A percentile compares a stretch with the other conserved stretches of the same genome.
phyloP scores from a whole-genome alignment of 1,139 yeast species.

The Pichia sp. region DNA sequence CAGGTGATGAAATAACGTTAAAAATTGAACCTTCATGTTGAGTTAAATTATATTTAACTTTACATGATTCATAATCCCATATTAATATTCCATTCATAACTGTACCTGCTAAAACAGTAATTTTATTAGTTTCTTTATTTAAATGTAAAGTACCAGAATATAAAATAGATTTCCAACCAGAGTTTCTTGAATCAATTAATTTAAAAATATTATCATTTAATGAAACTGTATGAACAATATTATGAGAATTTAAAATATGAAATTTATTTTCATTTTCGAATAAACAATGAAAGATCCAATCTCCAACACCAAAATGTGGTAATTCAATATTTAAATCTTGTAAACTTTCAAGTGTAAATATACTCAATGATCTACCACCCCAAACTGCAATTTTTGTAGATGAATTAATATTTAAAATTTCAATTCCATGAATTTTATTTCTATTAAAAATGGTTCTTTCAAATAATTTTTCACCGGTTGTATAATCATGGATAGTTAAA shows the following conservation, averaged over 20 bases:
- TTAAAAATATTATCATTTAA: conserved; percentile 23
- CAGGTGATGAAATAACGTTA: conserved; percentile 58
- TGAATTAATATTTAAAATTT: conserved; percentile 30
- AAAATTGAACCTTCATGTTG: conserved; percentile 92
- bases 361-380: conserved; percentile 69
- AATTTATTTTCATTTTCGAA: conserved; percentile 37
- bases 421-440: conserved; percentile 77
- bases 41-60: conserved; percentile 48
- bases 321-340: conserved; percentile 15
- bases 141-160: conserved; percentile 72
- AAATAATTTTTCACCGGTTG: conserved; percentile 35
- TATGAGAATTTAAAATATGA: conserved; percentile 74
- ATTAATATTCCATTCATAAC: conserved; percentile 82
- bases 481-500: conserved; percentile 48
- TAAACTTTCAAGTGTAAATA: conserved; percentile 34
- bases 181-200: conserved; percentile 40
- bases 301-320: conserved; percentile 51
- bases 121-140: conserved; percentile 34
- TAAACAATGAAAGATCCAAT: conserved; percentile 69
- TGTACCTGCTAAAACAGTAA: conserved; percentile 78
- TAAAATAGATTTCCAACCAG: conserved; percentile 73
- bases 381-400: conserved; percentile 39
- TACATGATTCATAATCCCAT: conserved; percentile 52
- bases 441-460: conserved; percentile 49
- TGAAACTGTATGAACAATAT: conserved; percentile 51